A percentile compares a stretch with the other conserved stretches of the same genome.
phyloP scores from a whole-genome alignment of 208 protist genomes.

The Wallacemonas rigidus region DNA sequence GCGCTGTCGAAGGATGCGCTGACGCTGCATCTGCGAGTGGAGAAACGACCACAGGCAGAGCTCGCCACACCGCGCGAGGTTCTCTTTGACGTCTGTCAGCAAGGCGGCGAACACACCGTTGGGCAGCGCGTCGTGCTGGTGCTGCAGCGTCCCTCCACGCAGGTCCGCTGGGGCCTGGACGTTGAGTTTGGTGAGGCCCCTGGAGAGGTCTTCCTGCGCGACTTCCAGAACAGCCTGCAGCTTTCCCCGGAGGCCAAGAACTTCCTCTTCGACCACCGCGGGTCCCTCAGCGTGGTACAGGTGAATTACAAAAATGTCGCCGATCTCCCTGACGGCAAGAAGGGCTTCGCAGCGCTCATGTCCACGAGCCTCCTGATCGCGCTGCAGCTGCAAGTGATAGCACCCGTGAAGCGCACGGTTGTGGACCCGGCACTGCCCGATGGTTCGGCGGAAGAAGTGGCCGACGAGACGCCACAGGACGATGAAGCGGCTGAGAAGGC shows the following conservation, averaged over 20 bases:
- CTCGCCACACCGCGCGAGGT: conserved; percentile 51
- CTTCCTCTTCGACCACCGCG: conserved; percentile 44
- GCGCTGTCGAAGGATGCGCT: conserved; percentile 18
- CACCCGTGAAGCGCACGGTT: not conserved
- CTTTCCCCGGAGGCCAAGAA: conserved; percentile 52
- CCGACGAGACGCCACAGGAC: not conserved
- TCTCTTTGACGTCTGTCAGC: conserved; percentile 41
- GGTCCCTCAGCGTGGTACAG: conserved; percentile 35
- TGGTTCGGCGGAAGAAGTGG: not conserved
- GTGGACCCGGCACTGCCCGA: not conserved
- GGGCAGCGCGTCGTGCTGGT: conserved; percentile 63
- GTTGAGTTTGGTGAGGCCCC: conserved; percentile 19
- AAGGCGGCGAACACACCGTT: conserved; percentile 51
- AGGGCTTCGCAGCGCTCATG: conserved; percentile 5
- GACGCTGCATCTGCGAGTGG: conserved; percentile 24
- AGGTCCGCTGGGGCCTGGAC: conserved; percentile 54
- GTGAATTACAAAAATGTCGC: conserved; percentile 46
- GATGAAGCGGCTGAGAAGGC: conserved; percentile 5
- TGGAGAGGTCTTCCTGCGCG: conserved; percentile 25
- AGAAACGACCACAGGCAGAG: conserved; percentile 30
- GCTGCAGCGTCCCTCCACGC: conserved; percentile 42
- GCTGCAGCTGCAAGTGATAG: not conserved
- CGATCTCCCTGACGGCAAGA: conserved; percentile 14
- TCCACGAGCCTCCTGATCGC: conserved; percentile 4
- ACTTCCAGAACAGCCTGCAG: conserved; percentile 25